Evolutionary conservation across 768 basidiomycete genomes (phyloP).

Genomic region (Auricularia cornea): DNA sequence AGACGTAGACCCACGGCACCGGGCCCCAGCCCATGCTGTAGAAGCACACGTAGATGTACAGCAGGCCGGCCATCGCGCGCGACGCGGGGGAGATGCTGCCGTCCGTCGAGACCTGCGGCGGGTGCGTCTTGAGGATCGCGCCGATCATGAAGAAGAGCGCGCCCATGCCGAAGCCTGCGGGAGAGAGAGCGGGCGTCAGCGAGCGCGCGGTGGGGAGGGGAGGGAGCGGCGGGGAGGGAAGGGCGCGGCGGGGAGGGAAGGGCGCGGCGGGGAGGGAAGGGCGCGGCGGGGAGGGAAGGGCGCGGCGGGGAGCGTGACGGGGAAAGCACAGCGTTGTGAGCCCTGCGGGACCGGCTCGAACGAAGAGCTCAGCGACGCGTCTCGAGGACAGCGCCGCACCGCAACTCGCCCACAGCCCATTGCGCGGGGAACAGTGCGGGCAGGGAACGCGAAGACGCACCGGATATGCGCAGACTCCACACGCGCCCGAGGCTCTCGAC

Average conservation of each 20-base stretch:
- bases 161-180: slow-evolving; percentile 74
- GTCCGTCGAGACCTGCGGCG: slow-evolving; percentile 34
- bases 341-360: too few species aligned
- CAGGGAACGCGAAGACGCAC: background rate
- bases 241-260: background rate
- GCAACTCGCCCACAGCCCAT: too few species aligned
- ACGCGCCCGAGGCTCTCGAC: slow-evolving; percentile 65
- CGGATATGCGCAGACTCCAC: slow-evolving; percentile 47
- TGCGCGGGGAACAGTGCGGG: background rate
- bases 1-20: slow-evolving; percentile 57
- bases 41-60: slow-evolving; percentile 83
- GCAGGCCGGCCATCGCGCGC: slow-evolving; percentile 77
- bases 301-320: background rate
- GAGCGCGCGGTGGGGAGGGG: background rate
- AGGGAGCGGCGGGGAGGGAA: background rate
- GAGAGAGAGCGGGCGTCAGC: background rate
- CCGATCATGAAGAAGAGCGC: slow-evolving; percentile 75
- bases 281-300: background rate
- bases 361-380: too few species aligned
- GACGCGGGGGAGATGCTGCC: slow-evolving; percentile 28
- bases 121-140: slow-evolving; percentile 72
- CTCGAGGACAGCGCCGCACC: too few species aligned
- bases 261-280: too few species aligned
- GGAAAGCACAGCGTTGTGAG: too few species aligned
- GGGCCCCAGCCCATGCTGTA: slow-evolving; percentile 85